Base-by-base conservation (phyloP, 2,329 filamentous ascomycete genomes). In the Shiraia bambusicola region DNA sequence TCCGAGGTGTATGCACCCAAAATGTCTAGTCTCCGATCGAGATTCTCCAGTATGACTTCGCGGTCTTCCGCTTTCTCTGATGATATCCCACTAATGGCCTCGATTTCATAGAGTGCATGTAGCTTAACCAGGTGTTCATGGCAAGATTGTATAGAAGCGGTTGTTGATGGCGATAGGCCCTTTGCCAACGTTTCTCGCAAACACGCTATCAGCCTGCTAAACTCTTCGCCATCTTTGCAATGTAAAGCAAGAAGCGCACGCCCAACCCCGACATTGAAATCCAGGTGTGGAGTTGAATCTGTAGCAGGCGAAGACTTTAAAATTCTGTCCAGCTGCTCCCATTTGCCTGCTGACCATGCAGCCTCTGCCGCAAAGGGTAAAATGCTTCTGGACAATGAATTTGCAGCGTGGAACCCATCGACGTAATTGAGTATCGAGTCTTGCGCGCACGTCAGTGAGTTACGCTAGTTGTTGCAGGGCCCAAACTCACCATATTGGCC, bases 291-390 rank as follows among this genome's bases (percentile, higher is more conserved):
- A 10, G 54, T 28, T 2, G 40, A 34, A 12, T 54, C 33, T 11
- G 59, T 61, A 24, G 77, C 73, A 27, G 80, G 75, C 12, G 69
- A 63, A 36, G 76, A 50, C 28, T 61, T 56, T 16, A 70, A 52
- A 27, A 90, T 89, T 35, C 79, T 82, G 45, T 84, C 75, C 24
- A 97, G 74, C 4, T 82, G 84, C 37, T 83, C 74, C 86, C 91
- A 95, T 67, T 89, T 84, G 7, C 84, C 82, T 3, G 87, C 92
- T 29, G 88, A 85, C 91, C 93, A 98, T 9, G 90, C 86, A 14
- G 93, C 91, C 72, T 98, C 93, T 3, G 90, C 82, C 12, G 88
- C 91, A 61, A 91, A 92, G 1, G 91, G 86, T 25, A 94, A 76
- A 34, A 94, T 80, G 48, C 76, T 64, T 12, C 46, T 45, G 3